phyloP scores from a whole-genome alignment of 768 basidiomycete genomes.

The Hygrophoropsis aurantiaca region DNA sequence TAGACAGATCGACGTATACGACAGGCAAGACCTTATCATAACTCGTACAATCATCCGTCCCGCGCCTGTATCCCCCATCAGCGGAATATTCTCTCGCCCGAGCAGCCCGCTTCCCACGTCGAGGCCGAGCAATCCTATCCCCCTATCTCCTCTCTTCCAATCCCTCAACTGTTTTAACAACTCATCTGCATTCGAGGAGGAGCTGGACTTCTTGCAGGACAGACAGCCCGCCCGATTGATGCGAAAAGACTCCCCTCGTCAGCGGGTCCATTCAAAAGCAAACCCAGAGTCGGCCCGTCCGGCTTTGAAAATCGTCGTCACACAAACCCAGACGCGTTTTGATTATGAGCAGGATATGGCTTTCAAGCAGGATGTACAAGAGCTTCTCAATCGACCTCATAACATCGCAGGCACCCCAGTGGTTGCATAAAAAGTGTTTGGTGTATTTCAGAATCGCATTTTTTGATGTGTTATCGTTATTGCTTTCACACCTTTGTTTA shows the following conservation, averaged over 20 bases:
- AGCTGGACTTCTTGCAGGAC: slow-evolving; percentile 26
- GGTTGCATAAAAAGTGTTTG: slow-evolving; percentile 4
- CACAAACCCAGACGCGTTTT: slow-evolving; percentile 31
- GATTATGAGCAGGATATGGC: slow-evolving; percentile 32
- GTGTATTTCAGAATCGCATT: not conserved
- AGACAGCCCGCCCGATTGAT: no score
- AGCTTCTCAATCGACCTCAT: slow-evolving; percentile 11
- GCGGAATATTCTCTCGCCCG: slow-evolving; percentile 27
- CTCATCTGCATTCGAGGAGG: slow-evolving; percentile 29
- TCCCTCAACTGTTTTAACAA: slow-evolving; percentile 35
- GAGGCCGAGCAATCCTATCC: slow-evolving; percentile 21
- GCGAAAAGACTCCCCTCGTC: slow-evolving; percentile 5
- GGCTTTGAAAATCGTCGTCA: slow-evolving; percentile 32
- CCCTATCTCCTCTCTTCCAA: slow-evolving; percentile 23
- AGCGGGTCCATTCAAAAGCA: not conserved
- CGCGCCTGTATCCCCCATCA: slow-evolving; percentile 19
- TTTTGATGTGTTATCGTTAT: not conserved
- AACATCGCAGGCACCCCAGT: slow-evolving; percentile 20
- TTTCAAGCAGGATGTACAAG: slow-evolving; percentile 28
- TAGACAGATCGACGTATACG: slow-evolving; percentile 22
- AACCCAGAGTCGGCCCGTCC: slow-evolving; percentile 12
- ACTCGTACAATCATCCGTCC: slow-evolving; percentile 41
- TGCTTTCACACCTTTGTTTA: not conserved
- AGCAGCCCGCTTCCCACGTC: slow-evolving; percentile 26
- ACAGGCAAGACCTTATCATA: slow-evolving; percentile 30